Percentiles rank a stretch among this genome's conserved stretches.
phyloP scores from a whole-genome alignment of 2,329 filamentous ascomycete genomes.

The Erysiphe pulchra region DNA sequence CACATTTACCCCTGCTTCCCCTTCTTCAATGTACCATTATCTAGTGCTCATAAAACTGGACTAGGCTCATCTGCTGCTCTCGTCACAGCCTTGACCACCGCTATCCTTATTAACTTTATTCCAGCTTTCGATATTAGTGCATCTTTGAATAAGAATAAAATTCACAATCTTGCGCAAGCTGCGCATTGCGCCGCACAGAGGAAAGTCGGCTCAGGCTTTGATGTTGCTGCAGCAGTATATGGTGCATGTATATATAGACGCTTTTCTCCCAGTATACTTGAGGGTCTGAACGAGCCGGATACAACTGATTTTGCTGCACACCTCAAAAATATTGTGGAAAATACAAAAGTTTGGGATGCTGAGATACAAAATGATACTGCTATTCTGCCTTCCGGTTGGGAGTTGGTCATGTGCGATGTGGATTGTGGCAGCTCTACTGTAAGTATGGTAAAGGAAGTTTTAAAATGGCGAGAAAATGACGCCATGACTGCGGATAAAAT shows the following conservation, averaged over 20 bases:
- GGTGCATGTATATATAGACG: constrained; percentile 75
- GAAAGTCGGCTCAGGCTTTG: constrained; percentile 88
- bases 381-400: constrained; percentile 43
- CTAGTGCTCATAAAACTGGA: constrained; percentile 76
- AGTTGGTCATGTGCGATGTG: constrained; percentile 83
- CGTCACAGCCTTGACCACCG: constrained; percentile 63
- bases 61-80: constrained; percentile 85
- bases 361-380: constrained; percentile 46
- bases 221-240: constrained; percentile 79
- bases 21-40: constrained; percentile 50
- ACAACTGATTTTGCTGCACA: constrained; percentile 36
- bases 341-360: constrained; percentile 46
- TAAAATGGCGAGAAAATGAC: constrained; percentile 51
- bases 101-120: constrained; percentile 53
- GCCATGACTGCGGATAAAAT: constrained; percentile 36
- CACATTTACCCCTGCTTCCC: constrained; percentile 30
- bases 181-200: constrained; percentile 90
- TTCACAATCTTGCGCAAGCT: constrained; percentile 86
- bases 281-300: constrained; percentile 38
- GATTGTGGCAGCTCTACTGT: constrained; percentile 85
- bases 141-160: constrained; percentile 26
- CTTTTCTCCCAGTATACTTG: constrained; percentile 63
- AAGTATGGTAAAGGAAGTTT: constrained; percentile 80
- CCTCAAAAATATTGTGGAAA: constrained; percentile 41
- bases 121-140: constrained; percentile 32